Evolutionary conservation across 2,329 filamentous ascomycete genomes (phyloP).

Genomic region (Dothideomycetidae sp.): DNA sequence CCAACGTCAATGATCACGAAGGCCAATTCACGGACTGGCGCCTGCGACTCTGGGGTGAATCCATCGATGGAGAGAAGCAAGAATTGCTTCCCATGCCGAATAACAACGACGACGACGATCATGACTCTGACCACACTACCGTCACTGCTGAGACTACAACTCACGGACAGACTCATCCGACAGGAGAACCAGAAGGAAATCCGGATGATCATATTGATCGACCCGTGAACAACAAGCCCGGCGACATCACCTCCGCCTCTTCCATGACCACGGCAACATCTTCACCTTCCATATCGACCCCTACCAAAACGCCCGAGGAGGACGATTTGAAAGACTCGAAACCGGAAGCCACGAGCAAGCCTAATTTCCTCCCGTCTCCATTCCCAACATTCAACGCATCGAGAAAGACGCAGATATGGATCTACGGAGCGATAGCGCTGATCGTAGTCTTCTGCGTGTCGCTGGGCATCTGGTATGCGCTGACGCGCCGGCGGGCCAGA

Average conservation of each 20-base stretch:
- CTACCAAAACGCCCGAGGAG: conserved; percentile 16
- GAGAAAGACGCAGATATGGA: conserved; percentile 81
- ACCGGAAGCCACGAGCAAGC: conserved; percentile 24
- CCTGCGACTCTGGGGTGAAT: conserved; percentile 85
- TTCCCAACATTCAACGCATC: conserved; percentile 84
- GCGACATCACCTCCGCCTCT: conserved; percentile 16
- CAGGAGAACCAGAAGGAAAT: conserved; percentile 29
- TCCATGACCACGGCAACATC: conserved; percentile 15
- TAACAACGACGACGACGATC: conserved; percentile 70
- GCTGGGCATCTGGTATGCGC: conserved; percentile 66
- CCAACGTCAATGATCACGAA: conserved; percentile 56
- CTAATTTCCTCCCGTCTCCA: conserved; percentile 61
- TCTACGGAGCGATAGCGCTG: conserved; percentile 71
- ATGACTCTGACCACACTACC: conserved; percentile 45
- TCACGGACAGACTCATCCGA: conserved; percentile 32
- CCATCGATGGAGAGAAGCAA: conserved; percentile 60
- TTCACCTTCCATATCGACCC: conserved; percentile 15
- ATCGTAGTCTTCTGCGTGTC: conserved; percentile 73
- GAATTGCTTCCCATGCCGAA: conserved; percentile 65
- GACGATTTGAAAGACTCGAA: conserved; percentile 21
- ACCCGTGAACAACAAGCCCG: conserved; percentile 47
- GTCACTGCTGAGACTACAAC: conserved; percentile 47
- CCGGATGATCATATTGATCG: conserved; percentile 34
- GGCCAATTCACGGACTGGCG: conserved; percentile 85
- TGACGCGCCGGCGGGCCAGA: conserved; percentile 52